These are phyloP conservation scores for Retiboletus flavoniger DNA, from an alignment of 1,284 basidiomycete genomes.

Conservation along the genomic window DNA sequence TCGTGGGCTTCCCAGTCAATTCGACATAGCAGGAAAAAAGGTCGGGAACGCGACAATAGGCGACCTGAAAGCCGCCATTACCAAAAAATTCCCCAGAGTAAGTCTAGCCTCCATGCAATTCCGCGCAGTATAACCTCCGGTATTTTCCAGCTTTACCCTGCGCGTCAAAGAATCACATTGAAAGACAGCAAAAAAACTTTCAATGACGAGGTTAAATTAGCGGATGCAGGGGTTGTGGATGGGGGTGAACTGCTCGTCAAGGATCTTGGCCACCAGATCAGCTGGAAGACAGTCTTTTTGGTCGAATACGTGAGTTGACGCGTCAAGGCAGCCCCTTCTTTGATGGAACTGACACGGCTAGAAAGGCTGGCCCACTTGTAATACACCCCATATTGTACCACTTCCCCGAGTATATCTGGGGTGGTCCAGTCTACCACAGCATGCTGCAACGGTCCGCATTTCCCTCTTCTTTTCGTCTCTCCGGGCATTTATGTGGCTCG, in stretches of 20 bases:
- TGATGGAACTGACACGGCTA: slow-evolving; percentile 4
- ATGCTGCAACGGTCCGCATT: slow-evolving; percentile 68
- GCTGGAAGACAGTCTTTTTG: slow-evolving; percentile 84
- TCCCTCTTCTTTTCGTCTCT: neutral
- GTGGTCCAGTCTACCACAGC: slow-evolving; percentile 69
- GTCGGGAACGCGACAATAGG: slow-evolving; percentile 49
- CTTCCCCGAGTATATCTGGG: slow-evolving; percentile 68
- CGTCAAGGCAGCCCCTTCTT: neutral
- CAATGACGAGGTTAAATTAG: slow-evolving; percentile 61
- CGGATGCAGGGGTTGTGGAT: slow-evolving; percentile 54
- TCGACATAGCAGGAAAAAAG: slow-evolving; percentile 53
- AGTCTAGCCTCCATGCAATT: neutral
- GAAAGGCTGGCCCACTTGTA: slow-evolving; percentile 82
- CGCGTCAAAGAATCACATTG: slow-evolving; percentile 73
- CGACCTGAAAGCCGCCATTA: slow-evolving; percentile 61
- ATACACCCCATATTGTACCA: slow-evolving; percentile 89
- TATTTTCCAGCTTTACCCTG: slow-evolving; percentile 55
- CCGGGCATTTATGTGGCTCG: slow-evolving; percentile 8
- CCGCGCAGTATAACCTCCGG: neutral
- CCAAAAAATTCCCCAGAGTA: slow-evolving; percentile 60
- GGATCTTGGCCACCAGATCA: slow-evolving; percentile 85
- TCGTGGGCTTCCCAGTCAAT: slow-evolving; percentile 52
- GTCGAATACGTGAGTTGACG: slow-evolving; percentile 79
- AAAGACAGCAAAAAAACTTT: slow-evolving; percentile 61
- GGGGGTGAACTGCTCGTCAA: slow-evolving; percentile 72